Base-by-base conservation (phyloP, 2,329 filamentous ascomycete genomes). In the Dothistroma septosporum region DNA sequence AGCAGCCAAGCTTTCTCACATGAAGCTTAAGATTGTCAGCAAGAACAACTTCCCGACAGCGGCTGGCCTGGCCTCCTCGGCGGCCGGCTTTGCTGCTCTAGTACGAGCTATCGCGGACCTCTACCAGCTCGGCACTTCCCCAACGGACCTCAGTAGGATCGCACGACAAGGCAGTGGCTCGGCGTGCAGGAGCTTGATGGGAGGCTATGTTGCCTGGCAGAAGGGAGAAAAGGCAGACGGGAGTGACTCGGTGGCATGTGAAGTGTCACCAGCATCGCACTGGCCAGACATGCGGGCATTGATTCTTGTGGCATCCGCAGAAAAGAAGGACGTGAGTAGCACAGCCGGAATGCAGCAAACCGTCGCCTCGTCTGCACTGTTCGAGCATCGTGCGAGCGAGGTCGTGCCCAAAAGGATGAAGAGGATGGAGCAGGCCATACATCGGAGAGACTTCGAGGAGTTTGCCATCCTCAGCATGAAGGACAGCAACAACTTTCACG, bases 31-130 rank as follows among this genome's bases (percentile, higher is more conserved):
- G 69, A 88, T 99, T 67, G 92, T 97, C 59, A 94, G 90, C 60
- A 90, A 94, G 80, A 99, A 99, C 84, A 99, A 99, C 83, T 99
- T 99, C 83, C 94, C 94, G 65, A 99, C 94, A 2, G 94, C 94
- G 28, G 94, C 94, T 4, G 94, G 94, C 7, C 86, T 99, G 31
- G 85, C 85, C 46, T 82, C 80, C 67, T 82, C 80, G 22, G 85
- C 85, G n/a, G 85, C 85, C n/a, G 85, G 85, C 24, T 86, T 87
- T 68, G 85, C 85, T 37, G 85, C 85, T 12, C 78, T 87, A 0
- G 83, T 97, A 21, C 85, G 92, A 61, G 92, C 91, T 66, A 91
- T 99, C 69, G 94, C 94, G 37, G 85, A 97, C 75, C 85, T 99
- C 46, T 99, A 97, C 79, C 83, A 90, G 74, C 86, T 99, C 7